Evolutionary conservation across 2,329 filamentous ascomycete species (phyloP), one percentile per base, ranked within the genome.

Genomic region (Ilyonectria sp.): DNA sequence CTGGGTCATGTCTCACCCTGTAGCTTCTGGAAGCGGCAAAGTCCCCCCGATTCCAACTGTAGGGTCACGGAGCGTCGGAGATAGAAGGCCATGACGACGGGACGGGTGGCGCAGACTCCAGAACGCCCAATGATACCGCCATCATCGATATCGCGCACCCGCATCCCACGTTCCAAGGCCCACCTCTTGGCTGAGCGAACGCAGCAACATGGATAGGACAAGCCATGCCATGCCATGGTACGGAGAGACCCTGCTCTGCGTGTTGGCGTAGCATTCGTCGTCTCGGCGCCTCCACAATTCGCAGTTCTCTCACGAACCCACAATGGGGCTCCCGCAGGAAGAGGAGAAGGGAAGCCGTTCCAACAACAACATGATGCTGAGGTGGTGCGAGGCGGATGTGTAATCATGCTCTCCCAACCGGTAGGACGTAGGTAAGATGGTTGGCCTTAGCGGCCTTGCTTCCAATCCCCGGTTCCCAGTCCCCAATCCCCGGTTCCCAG

Each of bases 1-100:
- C 71, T 70, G 61, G 66, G 29, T 58, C 57, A 57, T 69, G 67
- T 75, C 72, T 75, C 67, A 60, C 64, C 63, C 60, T 60, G 65
- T 69, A 62, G 61, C 64, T 75, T 66, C 58, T 59, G 43, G 53
- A 63, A 65, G 31, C 43, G 31, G 50, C 49, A 57, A 50, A 33
- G 40, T 17, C 9, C 35, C 21, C 49, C n/a, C 31, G 26, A 21
- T 21, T 33, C 50, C 50, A 53, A 21, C n/a, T 11, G 31, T 35
- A 31, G 35, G 54, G 53, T 31, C 33, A 6, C n/a, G 33, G 35
- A 21, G 21, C 21, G 21, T 21, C 21, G 21, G 21, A 29, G 23
- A 19, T 23, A 55, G 44, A 31, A 10, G 37, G 35, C 33, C 43
- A 64, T 40, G 55, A 43, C 60, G 49, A 59, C 40, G 29, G 55